phyloP scores from a whole-genome alignment of 345 rosid species.

The Carallia brachiata region DNA sequence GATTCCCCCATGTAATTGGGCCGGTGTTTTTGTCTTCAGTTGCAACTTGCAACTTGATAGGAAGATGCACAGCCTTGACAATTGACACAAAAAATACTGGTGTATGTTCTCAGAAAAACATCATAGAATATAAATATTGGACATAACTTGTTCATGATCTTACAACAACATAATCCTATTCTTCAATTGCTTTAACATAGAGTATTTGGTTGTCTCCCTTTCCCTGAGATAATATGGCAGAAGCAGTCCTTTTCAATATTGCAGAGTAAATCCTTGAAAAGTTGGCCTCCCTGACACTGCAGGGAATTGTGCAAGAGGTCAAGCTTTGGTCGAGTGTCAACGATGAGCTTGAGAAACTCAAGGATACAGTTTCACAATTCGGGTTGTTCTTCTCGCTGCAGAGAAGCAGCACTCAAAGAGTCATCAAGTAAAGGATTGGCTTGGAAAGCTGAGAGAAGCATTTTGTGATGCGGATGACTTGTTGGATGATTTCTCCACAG shows the following conservation, averaged over 20 bases:
- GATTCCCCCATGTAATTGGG: too few relatives aligned
- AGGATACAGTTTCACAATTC: constrained; percentile 2
- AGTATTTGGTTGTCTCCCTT: too few relatives aligned
- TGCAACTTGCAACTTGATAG: too few relatives aligned
- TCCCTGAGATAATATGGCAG: constrained; percentile 10
- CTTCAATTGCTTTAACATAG: too few relatives aligned
- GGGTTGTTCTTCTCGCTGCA: constrained; percentile 16
- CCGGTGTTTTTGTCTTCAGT: too few relatives aligned
- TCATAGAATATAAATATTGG: too few relatives aligned
- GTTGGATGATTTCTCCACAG: constrained; percentile 30
- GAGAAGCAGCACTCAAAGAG: background rate
- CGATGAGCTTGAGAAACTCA: background rate
- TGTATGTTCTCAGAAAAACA: too few relatives aligned
- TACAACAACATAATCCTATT: too few relatives aligned
- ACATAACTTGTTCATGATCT: too few relatives aligned
- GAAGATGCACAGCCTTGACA: too few relatives aligned
- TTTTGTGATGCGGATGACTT: constrained; percentile 35
- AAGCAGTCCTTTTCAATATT: constrained; percentile 9
- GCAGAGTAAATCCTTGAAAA: constrained; percentile 7
- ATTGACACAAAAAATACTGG: too few relatives aligned
- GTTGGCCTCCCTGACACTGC: background rate
- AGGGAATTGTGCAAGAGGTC: background rate
- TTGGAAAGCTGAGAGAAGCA: constrained; percentile 22
- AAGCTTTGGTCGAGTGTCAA: background rate
- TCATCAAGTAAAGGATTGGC: constrained; percentile 20